phyloP scores from a whole-genome alignment of 352 stramenopile species.

The Pythium aquatile region DNA sequence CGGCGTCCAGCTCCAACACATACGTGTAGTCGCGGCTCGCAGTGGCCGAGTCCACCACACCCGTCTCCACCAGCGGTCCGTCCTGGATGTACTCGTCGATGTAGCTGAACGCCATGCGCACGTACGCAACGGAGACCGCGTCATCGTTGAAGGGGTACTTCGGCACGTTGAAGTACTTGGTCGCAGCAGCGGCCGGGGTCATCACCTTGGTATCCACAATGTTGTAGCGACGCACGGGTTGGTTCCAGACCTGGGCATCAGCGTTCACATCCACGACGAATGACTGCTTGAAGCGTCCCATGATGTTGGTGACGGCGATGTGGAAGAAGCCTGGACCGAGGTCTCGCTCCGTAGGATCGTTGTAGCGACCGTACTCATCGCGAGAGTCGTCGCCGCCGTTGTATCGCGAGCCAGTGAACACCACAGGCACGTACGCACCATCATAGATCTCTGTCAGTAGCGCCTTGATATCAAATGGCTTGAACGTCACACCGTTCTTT shows the following conservation, averaged over 20 bases:
- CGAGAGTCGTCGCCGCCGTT: slow-evolving; percentile 13
- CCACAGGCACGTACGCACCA: slow-evolving; percentile 24
- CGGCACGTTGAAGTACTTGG: background rate
- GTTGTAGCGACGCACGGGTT: slow-evolving; percentile 47
- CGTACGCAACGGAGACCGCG: too few species aligned
- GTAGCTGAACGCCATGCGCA: too few species aligned
- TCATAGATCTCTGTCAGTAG: slow-evolving; percentile 15
- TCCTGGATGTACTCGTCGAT: slow-evolving; percentile 47
- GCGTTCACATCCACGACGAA: slow-evolving; percentile 42
- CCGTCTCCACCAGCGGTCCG: slow-evolving; percentile 37
- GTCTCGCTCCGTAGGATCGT: slow-evolving; percentile 36
- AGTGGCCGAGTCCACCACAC: slow-evolving; percentile 42
- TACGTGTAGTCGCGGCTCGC: slow-evolving; percentile 58
- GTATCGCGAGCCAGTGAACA: slow-evolving; percentile 44
- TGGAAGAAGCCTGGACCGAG: slow-evolving; percentile 42
- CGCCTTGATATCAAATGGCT: slow-evolving; percentile 17
- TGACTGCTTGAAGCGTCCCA: slow-evolving; percentile 32
- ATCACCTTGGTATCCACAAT: slow-evolving; percentile 36
- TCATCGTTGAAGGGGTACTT: slow-evolving; percentile 51
- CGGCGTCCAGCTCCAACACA: slow-evolving; percentile 56
- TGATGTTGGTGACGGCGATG: slow-evolving; percentile 34
- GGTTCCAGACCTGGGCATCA: slow-evolving; percentile 48
- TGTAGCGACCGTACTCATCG: slow-evolving; percentile 48
- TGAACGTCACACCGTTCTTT: slow-evolving; percentile 35
- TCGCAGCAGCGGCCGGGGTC: slow-evolving; percentile 27